These are phyloP conservation scores for Niebla homalea DNA, from an alignment of 495 filamentous ascomycete species.

Conservation along the genomic window DNA sequence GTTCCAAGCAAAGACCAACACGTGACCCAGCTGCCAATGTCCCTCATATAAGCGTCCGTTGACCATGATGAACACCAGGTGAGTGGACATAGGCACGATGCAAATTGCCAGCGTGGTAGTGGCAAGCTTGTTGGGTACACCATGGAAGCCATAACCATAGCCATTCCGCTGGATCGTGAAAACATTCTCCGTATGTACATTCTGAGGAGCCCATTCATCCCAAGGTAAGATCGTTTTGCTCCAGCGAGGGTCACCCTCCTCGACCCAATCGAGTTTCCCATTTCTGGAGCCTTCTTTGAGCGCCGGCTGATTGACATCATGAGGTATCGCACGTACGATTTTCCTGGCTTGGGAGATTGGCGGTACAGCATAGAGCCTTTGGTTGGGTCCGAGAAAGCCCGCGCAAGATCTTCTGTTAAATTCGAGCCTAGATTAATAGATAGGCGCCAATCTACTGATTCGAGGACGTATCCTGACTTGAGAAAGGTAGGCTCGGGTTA, in stretches of 20 bases:
- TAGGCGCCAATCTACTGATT: neutral
- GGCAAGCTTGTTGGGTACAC: conserved; percentile 6
- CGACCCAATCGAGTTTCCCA: conserved; percentile 8
- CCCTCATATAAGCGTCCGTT: neutral
- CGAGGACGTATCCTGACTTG: neutral
- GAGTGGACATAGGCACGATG: neutral
- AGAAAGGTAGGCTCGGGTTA: neutral
- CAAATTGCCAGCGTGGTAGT: neutral
- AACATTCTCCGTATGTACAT: conserved; percentile 6
- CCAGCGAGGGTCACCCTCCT: conserved; percentile 2
- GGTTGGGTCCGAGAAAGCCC: neutral
- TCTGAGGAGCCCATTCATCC: conserved; percentile 8
- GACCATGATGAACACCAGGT: neutral
- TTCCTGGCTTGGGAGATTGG: neutral
- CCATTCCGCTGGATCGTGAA: conserved; percentile 7
- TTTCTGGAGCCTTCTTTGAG: conserved; percentile 3
- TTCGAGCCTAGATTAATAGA: neutral
- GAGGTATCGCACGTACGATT: neutral
- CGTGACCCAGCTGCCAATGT: neutral
- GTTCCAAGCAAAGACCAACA: conserved; percentile 5
- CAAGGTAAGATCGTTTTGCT: conserved; percentile 3
- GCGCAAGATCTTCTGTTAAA: neutral
- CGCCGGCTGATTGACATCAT: neutral
- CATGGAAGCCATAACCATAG: conserved; percentile 7
- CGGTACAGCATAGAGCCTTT: neutral